phyloP scores from a whole-genome alignment of 257 asterid genomes.

The Nicotiana paniculata region DNA sequence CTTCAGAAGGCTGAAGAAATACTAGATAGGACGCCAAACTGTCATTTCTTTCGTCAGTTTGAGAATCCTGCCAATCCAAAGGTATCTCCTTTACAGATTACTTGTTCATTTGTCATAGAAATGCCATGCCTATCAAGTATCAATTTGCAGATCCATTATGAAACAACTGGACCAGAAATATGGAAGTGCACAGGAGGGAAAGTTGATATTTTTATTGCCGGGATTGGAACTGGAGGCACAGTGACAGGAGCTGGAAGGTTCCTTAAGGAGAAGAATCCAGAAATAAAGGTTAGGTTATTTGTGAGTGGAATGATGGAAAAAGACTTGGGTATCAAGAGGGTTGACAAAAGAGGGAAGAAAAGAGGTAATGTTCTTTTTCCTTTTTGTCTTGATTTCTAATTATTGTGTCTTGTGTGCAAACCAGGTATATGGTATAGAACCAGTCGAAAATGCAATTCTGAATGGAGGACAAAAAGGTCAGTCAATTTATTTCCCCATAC shows the following conservation, averaged over 20 bases:
- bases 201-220: constrained; percentile 33
- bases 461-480: constrained; percentile 36
- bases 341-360: not conserved
- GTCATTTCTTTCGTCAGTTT: constrained; percentile 31
- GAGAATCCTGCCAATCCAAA: constrained; percentile 44
- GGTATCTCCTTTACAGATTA: constrained; percentile 13
- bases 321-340: not conserved
- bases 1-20: constrained; percentile 32
- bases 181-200: constrained; percentile 35
- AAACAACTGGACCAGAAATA: constrained; percentile 51
- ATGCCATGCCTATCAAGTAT: not conserved
- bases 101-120: not conserved
- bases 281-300: constrained; percentile 24
- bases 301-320: not conserved
- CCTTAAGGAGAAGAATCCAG: constrained; percentile 39
- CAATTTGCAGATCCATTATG: constrained; percentile 33
- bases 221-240: constrained; percentile 52
- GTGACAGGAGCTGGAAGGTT: constrained; percentile 46
- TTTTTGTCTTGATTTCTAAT: not conserved
- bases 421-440: constrained; percentile 44
- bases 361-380: not conserved
- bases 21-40: constrained; percentile 26
- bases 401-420: not conserved
- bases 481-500: not conserved
- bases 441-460: constrained; percentile 37